Percentiles rank a stretch among this genome's conserved stretches.
These are phyloP conservation scores for Syncephalastrum racemosum DNA, from an alignment of 371 early-diverging fungal species.

Conservation along the genomic window DNA sequence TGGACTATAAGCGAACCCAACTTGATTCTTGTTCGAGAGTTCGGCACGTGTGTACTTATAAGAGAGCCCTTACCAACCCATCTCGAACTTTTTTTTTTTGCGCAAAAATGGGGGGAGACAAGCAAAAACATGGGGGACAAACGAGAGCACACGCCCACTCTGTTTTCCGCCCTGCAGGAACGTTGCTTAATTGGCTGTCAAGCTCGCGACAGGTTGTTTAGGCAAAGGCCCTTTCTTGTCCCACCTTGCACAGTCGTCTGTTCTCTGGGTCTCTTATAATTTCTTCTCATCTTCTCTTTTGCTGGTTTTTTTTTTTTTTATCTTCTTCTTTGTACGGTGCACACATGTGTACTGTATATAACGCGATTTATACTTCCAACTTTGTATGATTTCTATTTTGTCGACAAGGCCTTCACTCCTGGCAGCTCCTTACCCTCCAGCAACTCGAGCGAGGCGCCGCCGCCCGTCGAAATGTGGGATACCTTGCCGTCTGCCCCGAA, in stretches of 20 bases:
- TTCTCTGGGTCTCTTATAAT: too few relatives aligned
- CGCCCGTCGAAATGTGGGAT: constrained; percentile 96
- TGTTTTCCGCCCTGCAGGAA: not conserved
- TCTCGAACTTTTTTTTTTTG: not conserved
- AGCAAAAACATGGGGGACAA: not conserved
- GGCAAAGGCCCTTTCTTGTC: too few relatives aligned
- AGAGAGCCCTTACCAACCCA: too few relatives aligned
- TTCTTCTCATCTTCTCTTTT: too few relatives aligned
- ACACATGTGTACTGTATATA: too few relatives aligned
- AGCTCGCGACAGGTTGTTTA: constrained; percentile 2
- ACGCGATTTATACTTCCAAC: too few relatives aligned
- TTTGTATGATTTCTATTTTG: constrained; percentile 15
- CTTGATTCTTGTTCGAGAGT: too few relatives aligned
- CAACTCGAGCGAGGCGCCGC: constrained; percentile 96
- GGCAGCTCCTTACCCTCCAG: constrained; percentile 90
- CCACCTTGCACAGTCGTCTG: too few relatives aligned
- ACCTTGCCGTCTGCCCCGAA: constrained; percentile 83
- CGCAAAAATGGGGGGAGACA: not conserved
- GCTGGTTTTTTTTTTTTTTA: too few relatives aligned
- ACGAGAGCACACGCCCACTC: too few relatives aligned
- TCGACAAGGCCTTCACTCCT: constrained; percentile 87
- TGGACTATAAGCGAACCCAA: not conserved
- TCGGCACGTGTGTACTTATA: constrained; percentile 4
- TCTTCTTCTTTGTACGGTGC: too few relatives aligned
- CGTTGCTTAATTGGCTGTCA: constrained; percentile 8